Base-by-base conservation (phyloP, 169 alveolate genomes). In the Eimeria mitis region DNA sequence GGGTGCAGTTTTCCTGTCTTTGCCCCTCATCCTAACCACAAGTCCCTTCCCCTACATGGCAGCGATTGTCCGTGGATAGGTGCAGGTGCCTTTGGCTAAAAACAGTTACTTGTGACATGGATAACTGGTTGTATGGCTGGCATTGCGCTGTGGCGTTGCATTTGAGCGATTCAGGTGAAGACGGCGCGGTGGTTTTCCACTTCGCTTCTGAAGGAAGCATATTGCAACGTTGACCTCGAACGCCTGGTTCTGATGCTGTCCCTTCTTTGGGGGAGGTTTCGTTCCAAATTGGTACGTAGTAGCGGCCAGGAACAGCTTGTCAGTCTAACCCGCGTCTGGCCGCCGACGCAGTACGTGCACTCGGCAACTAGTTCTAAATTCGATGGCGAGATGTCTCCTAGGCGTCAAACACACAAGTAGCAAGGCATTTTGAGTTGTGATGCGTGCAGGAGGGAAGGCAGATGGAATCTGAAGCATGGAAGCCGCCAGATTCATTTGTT, bases 401-500 rank as follows among this genome's bases (percentile, higher is more conserved):
- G 40, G 40, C 85, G 34, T 76, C 63, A 28, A 47, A 19, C 63
- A 47, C 23, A 78, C 44, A 9, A n/a, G 47, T 28, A 52, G 65
- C 70, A 25, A 49, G 88, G 23, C 65, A 31, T 21, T 16, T n/a
- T 47, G 65, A 1, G 73, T 0, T 75, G 92, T 34, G 75, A 40
- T 42, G 21, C 25, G 31, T 47, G 54, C 68, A 84, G 84, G 81
- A 65, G 31, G 89, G 84, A 59, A 94, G 81, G 28, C 52, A 68
- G 40, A 14, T 65, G n/a, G 88, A 31, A 37, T 61, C 85, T 34
- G 83, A 95, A 1, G 89, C 90, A 47, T 97, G 98, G 98, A 91
- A 95, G 54, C 98, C 98, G 40, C 98, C 98, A 0, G 98, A 97
- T 13, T 97, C 98, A 23, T 97, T 97, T 71, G 97, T 96, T 88